These are phyloP conservation scores for Verticillium klebahnii DNA, from an alignment of 2,329 filamentous ascomycete genomes.

Conservation along the genomic window DNA sequence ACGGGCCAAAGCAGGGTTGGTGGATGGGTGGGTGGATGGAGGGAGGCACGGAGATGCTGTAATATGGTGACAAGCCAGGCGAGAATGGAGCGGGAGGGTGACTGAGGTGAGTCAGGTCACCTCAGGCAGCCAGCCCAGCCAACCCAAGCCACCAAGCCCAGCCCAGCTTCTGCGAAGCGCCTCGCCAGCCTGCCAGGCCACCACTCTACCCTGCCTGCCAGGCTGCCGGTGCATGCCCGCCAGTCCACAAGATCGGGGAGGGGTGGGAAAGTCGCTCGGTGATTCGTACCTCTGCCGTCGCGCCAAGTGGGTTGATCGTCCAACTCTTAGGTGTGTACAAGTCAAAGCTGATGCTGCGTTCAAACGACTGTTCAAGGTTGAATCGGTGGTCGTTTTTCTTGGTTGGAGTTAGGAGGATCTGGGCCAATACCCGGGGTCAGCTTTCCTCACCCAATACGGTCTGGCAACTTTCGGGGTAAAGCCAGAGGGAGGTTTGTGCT, in stretches of 20 bases:
- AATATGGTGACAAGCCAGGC: neutral
- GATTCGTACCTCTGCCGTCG: neutral
- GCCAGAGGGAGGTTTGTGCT: neutral
- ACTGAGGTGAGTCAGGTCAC: neutral
- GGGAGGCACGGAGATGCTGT: neutral
- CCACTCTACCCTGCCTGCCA: neutral
- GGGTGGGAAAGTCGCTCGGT: neutral
- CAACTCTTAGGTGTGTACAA: neutral
- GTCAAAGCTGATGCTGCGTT: neutral
- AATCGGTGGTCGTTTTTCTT: neutral
- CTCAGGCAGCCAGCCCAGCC: neutral
- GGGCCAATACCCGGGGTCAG: neutral
- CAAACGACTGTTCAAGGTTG: neutral
- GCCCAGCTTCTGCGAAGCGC: too few species aligned
- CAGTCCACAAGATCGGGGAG: neutral
- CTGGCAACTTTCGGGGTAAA: too few species aligned
- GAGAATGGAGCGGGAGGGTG: neutral
- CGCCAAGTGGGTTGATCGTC: neutral
- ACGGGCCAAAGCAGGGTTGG: neutral
- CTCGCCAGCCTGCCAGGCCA: neutral
- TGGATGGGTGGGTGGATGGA: neutral
- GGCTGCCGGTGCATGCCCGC: neutral
- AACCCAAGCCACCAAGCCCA: too few species aligned
- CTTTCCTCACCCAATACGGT: neutral
- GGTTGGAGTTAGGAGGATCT: neutral